A percentile compares a stretch with the other conserved stretches of the same genome.
These are phyloP conservation scores for Nosema muscidifuracis DNA, from an alignment of 371 early-diverging fungal genomes.

Conservation along the genomic window DNA sequence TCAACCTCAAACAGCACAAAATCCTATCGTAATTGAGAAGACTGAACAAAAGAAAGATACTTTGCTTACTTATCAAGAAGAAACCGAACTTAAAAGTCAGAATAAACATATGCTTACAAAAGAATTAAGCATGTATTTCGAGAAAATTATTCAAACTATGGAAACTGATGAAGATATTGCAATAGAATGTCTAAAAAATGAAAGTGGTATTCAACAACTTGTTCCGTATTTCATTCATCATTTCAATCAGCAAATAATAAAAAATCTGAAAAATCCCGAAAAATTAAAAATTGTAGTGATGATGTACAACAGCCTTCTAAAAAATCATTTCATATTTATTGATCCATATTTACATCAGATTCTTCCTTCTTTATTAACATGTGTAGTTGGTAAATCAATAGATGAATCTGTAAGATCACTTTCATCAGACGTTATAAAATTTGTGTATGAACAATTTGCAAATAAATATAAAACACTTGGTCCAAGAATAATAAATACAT, in stretches of 20 bases:
- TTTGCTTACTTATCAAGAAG: slow-evolving; percentile 66
- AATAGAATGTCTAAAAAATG: slow-evolving; percentile 72
- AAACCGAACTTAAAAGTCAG: slow-evolving; percentile 63
- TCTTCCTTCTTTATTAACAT: slow-evolving; percentile 84
- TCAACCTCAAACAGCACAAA: slow-evolving; percentile 93
- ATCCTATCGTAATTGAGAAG: slow-evolving; percentile 75
- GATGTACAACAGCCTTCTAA: slow-evolving; percentile 73
- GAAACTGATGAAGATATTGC: slow-evolving; percentile 72
- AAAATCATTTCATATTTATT: slow-evolving; percentile 80
- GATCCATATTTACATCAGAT: slow-evolving; percentile 98
- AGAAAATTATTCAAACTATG: slow-evolving; percentile 77
- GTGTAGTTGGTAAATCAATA: slow-evolving; percentile 78
- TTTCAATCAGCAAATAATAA: slow-evolving; percentile 71
- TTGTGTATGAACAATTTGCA: slow-evolving; percentile 59
- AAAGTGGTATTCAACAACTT: slow-evolving; percentile 90
- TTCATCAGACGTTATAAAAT: slow-evolving; percentile 59
- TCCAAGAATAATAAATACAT: slow-evolving; percentile 60
- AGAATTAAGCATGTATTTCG: slow-evolving; percentile 89
- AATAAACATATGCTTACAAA: slow-evolving; percentile 74
- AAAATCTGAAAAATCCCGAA: slow-evolving; percentile 58
- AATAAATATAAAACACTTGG: slow-evolving; percentile 60
- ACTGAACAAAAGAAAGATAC: slow-evolving; percentile 65
- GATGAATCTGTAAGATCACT: slow-evolving; percentile 49
- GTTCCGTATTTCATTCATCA: slow-evolving; percentile 93
- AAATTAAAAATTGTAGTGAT: slow-evolving; percentile 68